Evolutionary conservation across 352 stramenopile species (phyloP), one percentile per base, ranked within the genome.

Genomic region (Pythium insidiosum): DNA sequence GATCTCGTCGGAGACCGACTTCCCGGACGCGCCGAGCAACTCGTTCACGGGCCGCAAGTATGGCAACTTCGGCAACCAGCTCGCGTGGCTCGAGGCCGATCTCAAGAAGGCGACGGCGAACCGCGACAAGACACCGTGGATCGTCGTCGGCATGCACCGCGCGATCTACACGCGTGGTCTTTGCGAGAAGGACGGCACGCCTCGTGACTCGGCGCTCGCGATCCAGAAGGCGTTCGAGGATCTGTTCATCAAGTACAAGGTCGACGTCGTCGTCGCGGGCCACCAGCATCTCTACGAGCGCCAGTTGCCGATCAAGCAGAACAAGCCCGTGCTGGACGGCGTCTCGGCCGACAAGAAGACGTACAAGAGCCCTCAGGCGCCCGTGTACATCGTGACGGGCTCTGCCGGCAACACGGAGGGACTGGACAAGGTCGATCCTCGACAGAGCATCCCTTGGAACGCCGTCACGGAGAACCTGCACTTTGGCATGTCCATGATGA

Each of bases 1-100:
- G 11, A 62, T 94, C 15, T 80, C 73, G 30, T 81, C 68, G 6
- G 83, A 95, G 53, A 89, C 68, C 1, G 66, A 78, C 45, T 78
- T 44, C 44, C 42, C 34, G 0, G 51, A 38, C 11, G 62, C 63
- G 4, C 69, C 69, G 0, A 67, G 24, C 29, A 83, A 83, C 47
- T 45, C 69, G 26, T 67, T 63, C 26, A 61, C 53, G 15, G 58
- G 39, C 3, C 36, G 50, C 52, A 54, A 55, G 26, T 66, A 78
- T 50, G 67, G 70, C 9, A 34, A 56, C 47, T 83, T 76, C 40
- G 65, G 65, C 20, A 48, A 78, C 55, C 71, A 84, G 38, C 46
- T 80, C 7, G 33, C 47, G 29, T 84, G 71, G 71, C 49, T 80
- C 6, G 65, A 80, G 20, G 55, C 50, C 6, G 71, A 79, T 33